Percentiles rank a stretch among this genome's conserved stretches.
Evolutionary conservation across 495 filamentous ascomycete genomes (phyloP).

Genomic region (Neurospora africana): DNA sequence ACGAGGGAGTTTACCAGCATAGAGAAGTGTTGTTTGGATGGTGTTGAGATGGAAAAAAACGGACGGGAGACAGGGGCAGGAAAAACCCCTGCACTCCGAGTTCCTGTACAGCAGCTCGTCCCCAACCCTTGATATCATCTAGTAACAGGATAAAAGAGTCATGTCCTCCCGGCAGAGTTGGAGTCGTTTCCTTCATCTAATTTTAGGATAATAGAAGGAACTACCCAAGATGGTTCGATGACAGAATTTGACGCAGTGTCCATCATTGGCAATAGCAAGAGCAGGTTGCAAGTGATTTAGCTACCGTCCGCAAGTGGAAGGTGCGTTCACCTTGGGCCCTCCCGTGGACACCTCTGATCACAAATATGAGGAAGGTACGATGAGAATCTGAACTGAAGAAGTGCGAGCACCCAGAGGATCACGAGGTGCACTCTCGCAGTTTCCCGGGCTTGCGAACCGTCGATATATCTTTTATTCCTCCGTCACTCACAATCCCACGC

Average conservation of each 20-base stretch:
- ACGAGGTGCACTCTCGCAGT: not conserved
- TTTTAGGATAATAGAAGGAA: not conserved
- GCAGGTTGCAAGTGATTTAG: not conserved
- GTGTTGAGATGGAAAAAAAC: not conserved
- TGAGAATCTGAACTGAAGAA: not conserved
- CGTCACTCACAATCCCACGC: not conserved
- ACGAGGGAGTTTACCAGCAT: no score
- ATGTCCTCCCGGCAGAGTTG: not conserved
- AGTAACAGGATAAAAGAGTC: not conserved
- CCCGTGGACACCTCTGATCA: not conserved
- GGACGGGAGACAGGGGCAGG: no score
- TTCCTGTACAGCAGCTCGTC: not conserved
- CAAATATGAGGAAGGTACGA: not conserved
- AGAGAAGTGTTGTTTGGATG: not conserved
- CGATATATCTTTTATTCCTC: not conserved
- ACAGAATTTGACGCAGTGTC: no score
- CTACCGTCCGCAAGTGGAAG: not conserved
- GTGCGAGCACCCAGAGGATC: not conserved
- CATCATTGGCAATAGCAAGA: not conserved
- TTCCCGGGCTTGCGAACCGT: not conserved
- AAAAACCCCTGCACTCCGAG: not conserved
- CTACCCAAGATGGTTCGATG: not conserved
- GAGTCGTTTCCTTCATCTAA: not conserved
- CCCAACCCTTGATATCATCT: not conserved
- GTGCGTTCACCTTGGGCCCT: not conserved